phyloP scores from a whole-genome alignment of 495 filamentous ascomycete species.

The Penicillium desertorum region DNA sequence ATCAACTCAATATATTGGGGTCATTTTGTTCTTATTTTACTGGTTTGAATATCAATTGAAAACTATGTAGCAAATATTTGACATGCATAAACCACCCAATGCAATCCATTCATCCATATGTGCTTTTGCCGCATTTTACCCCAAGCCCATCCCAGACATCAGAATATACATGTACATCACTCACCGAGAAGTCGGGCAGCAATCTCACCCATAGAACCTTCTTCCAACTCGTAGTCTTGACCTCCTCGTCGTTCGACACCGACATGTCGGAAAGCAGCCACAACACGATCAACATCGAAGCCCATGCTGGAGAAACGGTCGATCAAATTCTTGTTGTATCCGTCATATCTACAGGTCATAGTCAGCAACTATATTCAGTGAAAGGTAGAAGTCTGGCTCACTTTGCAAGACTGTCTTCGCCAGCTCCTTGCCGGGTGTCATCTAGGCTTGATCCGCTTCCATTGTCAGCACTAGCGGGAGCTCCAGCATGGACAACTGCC shows the following conservation, averaged over 20 bases:
- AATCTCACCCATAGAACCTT: conserved; percentile 85
- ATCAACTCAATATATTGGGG: background rate
- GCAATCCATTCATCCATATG: conserved; percentile 3
- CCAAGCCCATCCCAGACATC: background rate
- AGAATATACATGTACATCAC: conserved; percentile 38
- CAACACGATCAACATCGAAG: conserved; percentile 85
- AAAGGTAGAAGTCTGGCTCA: conserved; percentile 21
- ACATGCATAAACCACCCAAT: conserved; percentile 7
- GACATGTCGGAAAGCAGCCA: conserved; percentile 77
- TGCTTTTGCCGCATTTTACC: conserved; percentile 3
- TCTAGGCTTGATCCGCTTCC: conserved; percentile 50
- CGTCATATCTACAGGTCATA: conserved; percentile 64
- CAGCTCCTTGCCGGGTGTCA: conserved; percentile 40
- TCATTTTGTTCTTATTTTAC: background rate
- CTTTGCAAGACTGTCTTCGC: conserved; percentile 48
- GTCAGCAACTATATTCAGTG: conserved; percentile 15
- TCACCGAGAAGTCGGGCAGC: conserved; percentile 83
- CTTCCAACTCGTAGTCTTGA: conserved; percentile 78
- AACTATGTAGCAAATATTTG: background rate
- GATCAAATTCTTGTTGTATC: conserved; percentile 83
- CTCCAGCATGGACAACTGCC: conserved; percentile 81
- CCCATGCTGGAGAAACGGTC: conserved; percentile 93
- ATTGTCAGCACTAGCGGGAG: conserved; percentile 57
- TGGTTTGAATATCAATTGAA: background rate
- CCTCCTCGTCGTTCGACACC: conserved; percentile 76